A percentile compares a stretch with the other conserved stretches of the same genome.
Evolutionary conservation across 441 rosid genomes (phyloP).

Genomic region (Geranium incanum): DNA sequence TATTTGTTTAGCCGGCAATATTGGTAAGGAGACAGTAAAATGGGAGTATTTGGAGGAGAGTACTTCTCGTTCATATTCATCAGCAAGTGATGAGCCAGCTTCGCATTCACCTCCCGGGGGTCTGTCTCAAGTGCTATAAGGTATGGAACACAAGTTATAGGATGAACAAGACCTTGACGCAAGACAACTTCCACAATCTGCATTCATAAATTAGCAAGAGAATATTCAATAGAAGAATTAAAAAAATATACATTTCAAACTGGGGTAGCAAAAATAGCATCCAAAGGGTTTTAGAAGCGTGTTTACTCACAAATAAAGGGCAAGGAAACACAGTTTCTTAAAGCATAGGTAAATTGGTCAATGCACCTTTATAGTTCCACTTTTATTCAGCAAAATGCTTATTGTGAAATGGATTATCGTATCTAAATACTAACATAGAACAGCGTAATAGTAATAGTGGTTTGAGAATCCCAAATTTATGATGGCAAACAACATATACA

Average conservation of each 20-base stretch:
- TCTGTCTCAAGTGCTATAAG: conserved; percentile 98
- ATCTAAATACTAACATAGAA: too few relatives aligned
- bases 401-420: too few relatives aligned
- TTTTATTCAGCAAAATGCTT: neutral
- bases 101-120: conserved; percentile 84
- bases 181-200: conserved; percentile 98
- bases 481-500: neutral
- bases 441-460: too few relatives aligned
- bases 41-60: conserved; percentile 17
- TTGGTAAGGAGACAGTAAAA: neutral
- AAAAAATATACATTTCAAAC: conserved; percentile 7
- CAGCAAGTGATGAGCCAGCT: conserved; percentile 94
- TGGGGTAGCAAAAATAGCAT: neutral
- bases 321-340: neutral
- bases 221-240: conserved; percentile 12
- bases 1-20: conserved; percentile 18
- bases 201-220: conserved; percentile 20
- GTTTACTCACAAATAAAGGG: neutral
- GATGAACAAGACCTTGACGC: conserved; percentile 99
- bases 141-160: conserved; percentile 96
- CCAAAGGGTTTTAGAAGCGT: neutral
- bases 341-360: neutral
- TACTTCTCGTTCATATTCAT: conserved; percentile 99
- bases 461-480: neutral
- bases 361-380: neutral